Evolutionary conservation across 2,329 filamentous ascomycete genomes (phyloP).

Genomic region (Pseudofabraea citricarpa): DNA sequence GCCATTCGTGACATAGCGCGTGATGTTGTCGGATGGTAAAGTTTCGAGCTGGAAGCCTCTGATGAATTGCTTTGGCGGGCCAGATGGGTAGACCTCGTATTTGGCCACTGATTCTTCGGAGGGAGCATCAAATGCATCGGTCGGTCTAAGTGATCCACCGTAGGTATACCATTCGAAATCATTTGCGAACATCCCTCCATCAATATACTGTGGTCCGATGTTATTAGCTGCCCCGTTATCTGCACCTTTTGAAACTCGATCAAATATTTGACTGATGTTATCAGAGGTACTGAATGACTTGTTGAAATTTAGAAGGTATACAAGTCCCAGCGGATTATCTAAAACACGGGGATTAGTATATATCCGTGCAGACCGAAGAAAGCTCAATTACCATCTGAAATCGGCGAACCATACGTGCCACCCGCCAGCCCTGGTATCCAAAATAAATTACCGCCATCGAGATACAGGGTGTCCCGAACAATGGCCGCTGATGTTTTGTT

Average conservation of each 20-base stretch:
- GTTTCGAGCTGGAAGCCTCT: conserved; percentile 35
- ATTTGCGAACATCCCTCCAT: conserved; percentile 60
- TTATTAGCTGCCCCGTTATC: conserved; percentile 40
- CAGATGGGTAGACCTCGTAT: conserved; percentile 50
- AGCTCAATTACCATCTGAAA: conserved; percentile 36
- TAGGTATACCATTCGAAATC: conserved; percentile 57
- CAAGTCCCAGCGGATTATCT: conserved; percentile 44
- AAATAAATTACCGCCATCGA: conserved; percentile 55
- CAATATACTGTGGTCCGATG: conserved; percentile 47
- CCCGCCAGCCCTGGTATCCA: conserved; percentile 45
- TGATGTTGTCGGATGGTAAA: conserved; percentile 42
- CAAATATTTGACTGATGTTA: conserved; percentile 41
- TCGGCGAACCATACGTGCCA: conserved; percentile 27
- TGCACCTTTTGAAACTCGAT: conserved; percentile 36
- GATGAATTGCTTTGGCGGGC: conserved; percentile 36
- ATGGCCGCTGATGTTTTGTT: conserved; percentile 40
- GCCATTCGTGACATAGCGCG: conserved; percentile 57
- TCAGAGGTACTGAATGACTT: conserved; percentile 42
- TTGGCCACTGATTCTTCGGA: conserved; percentile 36
- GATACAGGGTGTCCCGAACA: conserved; percentile 54
- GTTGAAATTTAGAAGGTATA: conserved; percentile 53
- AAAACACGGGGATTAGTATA: background rate
- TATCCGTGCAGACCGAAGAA: background rate
- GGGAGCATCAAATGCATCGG: conserved; percentile 31
- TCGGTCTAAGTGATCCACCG: conserved; percentile 45